Evolutionary conservation across 2,329 filamentous ascomycete genomes (phyloP).

Genomic region (Xylariaceae sp.): DNA sequence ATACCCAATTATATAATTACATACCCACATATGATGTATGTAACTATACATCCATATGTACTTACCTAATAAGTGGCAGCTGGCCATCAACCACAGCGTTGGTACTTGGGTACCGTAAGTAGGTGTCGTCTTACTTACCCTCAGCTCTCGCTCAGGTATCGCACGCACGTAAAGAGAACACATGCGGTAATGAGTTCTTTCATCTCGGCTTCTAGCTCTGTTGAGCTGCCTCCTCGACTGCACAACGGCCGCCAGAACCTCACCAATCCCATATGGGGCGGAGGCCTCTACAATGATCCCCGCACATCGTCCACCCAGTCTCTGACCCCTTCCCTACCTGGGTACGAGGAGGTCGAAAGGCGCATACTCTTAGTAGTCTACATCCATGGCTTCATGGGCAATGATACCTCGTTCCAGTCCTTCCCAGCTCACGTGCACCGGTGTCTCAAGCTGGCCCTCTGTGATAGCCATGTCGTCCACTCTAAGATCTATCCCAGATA

Average conservation of each 20-base stretch:
- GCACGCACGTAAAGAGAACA: no score
- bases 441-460: constrained; percentile 59
- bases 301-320: constrained; percentile 44
- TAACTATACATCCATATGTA: no score
- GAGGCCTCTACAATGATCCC: constrained; percentile 34
- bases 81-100: no score
- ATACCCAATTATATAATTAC: no score
- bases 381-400: constrained; percentile 87
- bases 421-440: constrained; percentile 86
- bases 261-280: constrained; percentile 4
- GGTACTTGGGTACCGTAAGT: no score
- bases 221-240: constrained; percentile 1
- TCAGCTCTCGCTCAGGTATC: no score
- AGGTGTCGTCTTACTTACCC: no score
- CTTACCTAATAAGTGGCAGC: no score
- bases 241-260: constrained; percentile 2
- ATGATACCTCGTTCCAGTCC: constrained; percentile 78
- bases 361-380: constrained; percentile 70
- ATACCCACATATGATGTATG: no score
- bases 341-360: constrained; percentile 30
- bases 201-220: constrained; percentile 10
- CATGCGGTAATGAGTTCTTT: constrained; percentile 9
- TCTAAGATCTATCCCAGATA: constrained; percentile 82
- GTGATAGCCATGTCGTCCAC: constrained; percentile 72
- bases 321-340: constrained; percentile 26